Conservation (phyloP, 768 basidiomycete species). For the Psilocybe tampanensis region DNA sequence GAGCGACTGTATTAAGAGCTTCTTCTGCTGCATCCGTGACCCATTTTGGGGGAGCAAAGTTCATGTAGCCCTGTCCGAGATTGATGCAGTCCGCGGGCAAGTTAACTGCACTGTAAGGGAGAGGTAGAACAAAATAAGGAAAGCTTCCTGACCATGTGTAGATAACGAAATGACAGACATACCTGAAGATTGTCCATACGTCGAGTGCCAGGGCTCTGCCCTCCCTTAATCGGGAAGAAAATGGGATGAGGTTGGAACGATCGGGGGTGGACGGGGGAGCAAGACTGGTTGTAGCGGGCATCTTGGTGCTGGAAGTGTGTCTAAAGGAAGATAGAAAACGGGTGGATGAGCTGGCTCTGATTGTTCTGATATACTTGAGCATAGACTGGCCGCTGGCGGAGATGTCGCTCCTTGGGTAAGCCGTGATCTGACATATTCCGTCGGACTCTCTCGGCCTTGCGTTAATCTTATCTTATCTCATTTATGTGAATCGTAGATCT, state of each 20-base stretch:
- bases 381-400: conserved; percentile 1
- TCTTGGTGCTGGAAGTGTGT: conserved; percentile 5
- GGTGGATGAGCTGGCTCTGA: conserved; percentile 2
- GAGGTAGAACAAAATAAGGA: conserved; percentile 1
- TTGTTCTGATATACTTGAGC: conserved; percentile 10
- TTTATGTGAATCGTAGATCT: no score
- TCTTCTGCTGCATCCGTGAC: conserved; percentile 71
- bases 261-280: conserved; percentile 24
- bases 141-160: conserved; percentile 12
- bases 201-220: conserved; percentile 81
- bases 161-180: conserved; percentile 27
- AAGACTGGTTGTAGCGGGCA: conserved; percentile 7
- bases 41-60: conserved; percentile 85
- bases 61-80: conserved; percentile 95
- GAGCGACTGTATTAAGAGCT: conserved; percentile 60
- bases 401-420: neutral
- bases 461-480: neutral
- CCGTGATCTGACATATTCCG: neutral
- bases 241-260: conserved; percentile 58
- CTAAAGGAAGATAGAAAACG: neutral
- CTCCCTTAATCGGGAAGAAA: conserved; percentile 71
- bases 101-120: conserved; percentile 68
- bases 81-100: conserved; percentile 93
- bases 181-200: conserved; percentile 95
- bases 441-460: conserved; percentile 11